Evolutionary conservation across 306 rosid species (phyloP).

Genomic region (Prunus mume): DNA sequence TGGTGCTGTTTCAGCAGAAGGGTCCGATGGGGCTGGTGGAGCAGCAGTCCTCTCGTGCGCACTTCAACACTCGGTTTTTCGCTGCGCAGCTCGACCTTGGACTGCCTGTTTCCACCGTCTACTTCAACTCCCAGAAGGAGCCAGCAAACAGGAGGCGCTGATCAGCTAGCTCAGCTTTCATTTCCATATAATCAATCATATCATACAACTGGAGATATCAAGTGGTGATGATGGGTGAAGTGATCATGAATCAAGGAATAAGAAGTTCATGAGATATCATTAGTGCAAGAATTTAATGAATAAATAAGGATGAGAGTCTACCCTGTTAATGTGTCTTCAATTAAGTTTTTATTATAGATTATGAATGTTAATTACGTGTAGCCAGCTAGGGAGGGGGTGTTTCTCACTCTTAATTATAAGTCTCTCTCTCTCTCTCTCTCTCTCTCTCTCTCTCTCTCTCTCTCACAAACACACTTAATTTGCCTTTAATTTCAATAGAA

Average conservation of each 20-base stretch:
- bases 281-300: neutral
- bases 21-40: conserved; percentile 51
- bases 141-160: conserved; percentile 61
- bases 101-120: conserved; percentile 74
- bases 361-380: neutral
- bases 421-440: neutral
- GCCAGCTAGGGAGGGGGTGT: neutral
- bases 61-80: conserved; percentile 78
- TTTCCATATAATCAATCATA: too few species aligned
- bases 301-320: neutral
- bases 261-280: neutral
- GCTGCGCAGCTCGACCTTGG: conserved; percentile 58
- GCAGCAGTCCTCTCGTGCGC: conserved; percentile 50
- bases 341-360: neutral
- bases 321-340: neutral
- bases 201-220: too few species aligned
- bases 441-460: neutral
- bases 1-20: conserved; percentile 69
- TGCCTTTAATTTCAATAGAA: neutral
- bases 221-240: neutral
- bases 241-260: neutral
- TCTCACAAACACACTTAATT: neutral
- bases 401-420: neutral
- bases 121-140: conserved; percentile 84
- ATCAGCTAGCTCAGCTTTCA: neutral